Percentiles rank a stretch among this genome's conserved stretches.
These are phyloP conservation scores for Globisporangium orthogonon DNA, from an alignment of 352 stramenopile species.

Conservation along the genomic window DNA sequence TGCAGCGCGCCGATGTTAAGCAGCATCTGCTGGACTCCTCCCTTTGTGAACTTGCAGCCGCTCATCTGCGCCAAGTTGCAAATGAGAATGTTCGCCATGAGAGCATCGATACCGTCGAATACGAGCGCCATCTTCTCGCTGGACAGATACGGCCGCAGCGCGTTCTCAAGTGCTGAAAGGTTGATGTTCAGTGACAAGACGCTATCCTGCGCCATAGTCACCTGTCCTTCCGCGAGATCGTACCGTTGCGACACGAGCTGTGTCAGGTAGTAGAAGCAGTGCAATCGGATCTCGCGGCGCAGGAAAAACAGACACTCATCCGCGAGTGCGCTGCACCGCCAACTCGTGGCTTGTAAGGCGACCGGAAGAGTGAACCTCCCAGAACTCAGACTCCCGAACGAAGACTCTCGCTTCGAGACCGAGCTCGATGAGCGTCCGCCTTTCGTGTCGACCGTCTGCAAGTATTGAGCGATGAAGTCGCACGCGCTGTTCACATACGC, in stretches of 20 bases:
- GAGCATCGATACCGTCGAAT: slow-evolving; percentile 64
- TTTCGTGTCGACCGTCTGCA: slow-evolving; percentile 15
- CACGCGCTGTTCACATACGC: slow-evolving; percentile 74
- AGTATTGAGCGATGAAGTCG: slow-evolving; percentile 57
- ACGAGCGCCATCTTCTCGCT: slow-evolving; percentile 70
- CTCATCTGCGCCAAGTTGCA: slow-evolving; percentile 58
- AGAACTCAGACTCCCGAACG: slow-evolving; percentile 3
- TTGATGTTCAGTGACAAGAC: slow-evolving; percentile 75
- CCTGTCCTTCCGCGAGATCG: slow-evolving; percentile 41
- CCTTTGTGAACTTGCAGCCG: slow-evolving; percentile 52
- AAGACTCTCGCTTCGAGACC: slow-evolving; percentile 7
- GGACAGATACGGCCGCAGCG: slow-evolving; percentile 59
- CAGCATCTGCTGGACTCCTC: slow-evolving; percentile 74
- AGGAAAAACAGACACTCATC: slow-evolving; percentile 78
- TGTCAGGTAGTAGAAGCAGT: slow-evolving; percentile 77
- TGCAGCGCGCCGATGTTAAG: slow-evolving; percentile 72
- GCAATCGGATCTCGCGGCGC: slow-evolving; percentile 63
- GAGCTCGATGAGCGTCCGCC: not conserved
- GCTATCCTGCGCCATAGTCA: slow-evolving; percentile 64
- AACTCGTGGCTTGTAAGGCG: slow-evolving; percentile 51
- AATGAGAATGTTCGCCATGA: slow-evolving; percentile 63
- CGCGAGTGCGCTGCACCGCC: slow-evolving; percentile 61
- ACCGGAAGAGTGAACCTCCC: slow-evolving; percentile 9
- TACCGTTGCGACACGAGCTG: slow-evolving; percentile 63
- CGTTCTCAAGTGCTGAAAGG: slow-evolving; percentile 66